Percentiles rank a stretch among this genome's conserved stretches.
phyloP scores from a whole-genome alignment of 2,329 filamentous ascomycete species.

The Botrytis sinoallii region DNA sequence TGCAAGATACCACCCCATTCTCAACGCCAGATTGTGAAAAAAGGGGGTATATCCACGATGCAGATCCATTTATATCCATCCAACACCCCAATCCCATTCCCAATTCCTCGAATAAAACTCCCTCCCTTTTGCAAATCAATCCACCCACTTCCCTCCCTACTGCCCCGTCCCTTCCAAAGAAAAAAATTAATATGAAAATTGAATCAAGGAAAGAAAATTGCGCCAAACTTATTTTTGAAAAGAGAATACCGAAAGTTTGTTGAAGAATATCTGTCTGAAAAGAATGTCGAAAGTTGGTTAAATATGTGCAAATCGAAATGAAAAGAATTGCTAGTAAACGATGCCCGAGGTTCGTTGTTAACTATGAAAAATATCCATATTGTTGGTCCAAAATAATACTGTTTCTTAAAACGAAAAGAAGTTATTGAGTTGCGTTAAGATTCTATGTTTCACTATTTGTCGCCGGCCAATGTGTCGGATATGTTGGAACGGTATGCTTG shows the following conservation, averaged over 20 bases:
- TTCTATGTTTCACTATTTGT: neutral
- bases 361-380: neutral
- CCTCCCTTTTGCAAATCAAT: neutral
- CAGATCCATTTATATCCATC: constrained; percentile 14
- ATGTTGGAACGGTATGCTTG: neutral
- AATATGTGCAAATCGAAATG: neutral
- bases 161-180: neutral
- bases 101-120: neutral
- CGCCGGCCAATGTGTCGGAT: neutral
- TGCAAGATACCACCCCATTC: neutral
- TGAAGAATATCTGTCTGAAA: neutral
- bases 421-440: neutral
- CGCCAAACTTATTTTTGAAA: neutral
- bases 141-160: neutral
- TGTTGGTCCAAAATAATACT: constrained; percentile 5
- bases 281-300: neutral
- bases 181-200: neutral
- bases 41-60: constrained; percentile 6
- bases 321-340: neutral
- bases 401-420: neutral
- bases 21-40: neutral
- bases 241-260: neutral
- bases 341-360: neutral
- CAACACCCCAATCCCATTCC: neutral
- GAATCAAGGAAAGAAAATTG: neutral